Percentiles rank a stretch among this genome's conserved stretches.
Evolutionary conservation across 2,329 filamentous ascomycete species (phyloP).

Genomic region (Fusarium piperis): DNA sequence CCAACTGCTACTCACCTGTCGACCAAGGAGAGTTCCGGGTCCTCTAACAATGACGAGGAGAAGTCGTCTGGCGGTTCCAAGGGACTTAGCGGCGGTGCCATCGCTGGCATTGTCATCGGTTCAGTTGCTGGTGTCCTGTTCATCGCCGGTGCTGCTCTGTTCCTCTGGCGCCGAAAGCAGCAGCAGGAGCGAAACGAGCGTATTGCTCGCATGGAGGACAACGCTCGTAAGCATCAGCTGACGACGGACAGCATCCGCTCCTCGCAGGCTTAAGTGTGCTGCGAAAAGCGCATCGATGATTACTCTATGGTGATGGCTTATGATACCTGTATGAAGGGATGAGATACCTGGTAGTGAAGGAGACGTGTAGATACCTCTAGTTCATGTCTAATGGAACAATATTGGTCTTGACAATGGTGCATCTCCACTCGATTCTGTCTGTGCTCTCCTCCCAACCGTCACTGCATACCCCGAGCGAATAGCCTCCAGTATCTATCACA

Average conservation of each 20-base stretch:
- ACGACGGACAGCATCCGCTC: conserved; percentile 10
- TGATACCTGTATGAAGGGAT: neutral
- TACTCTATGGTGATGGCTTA: neutral
- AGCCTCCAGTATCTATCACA: neutral
- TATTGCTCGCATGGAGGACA: conserved; percentile 29
- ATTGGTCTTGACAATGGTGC: neutral
- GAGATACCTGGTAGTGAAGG: neutral
- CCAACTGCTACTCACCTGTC: conserved; percentile 24
- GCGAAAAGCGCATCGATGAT: neutral
- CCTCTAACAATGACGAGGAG: neutral
- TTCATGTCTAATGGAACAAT: neutral
- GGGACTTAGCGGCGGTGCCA: conserved; percentile 75
- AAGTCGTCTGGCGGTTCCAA: conserved; percentile 54
- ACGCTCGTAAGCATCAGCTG: conserved; percentile 29
- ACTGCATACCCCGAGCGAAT: neutral
- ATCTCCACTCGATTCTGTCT: neutral
- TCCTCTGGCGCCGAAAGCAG: conserved; percentile 56
- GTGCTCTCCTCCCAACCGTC: neutral
- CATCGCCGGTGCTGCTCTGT: conserved; percentile 67
- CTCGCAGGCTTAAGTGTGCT: neutral
- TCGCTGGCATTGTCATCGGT: conserved; percentile 80
- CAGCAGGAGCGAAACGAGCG: conserved; percentile 19
- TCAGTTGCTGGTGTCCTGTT: conserved; percentile 70
- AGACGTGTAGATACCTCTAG: neutral
- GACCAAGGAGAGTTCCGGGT: neutral